Evolutionary conservation across 208 protist species (phyloP).

Genomic region (Leishmania major): DNA sequence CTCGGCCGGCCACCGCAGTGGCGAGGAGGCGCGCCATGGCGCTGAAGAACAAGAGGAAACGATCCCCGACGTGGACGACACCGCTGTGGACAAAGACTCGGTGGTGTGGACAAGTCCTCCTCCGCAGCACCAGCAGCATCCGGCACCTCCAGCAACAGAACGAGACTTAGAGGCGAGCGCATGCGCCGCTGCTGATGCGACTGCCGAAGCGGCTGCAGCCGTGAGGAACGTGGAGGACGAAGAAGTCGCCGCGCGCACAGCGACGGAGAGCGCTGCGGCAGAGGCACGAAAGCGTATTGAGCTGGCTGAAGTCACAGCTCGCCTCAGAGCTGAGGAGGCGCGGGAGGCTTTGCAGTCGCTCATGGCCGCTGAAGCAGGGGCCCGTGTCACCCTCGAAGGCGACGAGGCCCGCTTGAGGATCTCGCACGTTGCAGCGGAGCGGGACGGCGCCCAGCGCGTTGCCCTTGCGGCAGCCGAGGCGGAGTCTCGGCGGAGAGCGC

Average conservation of each 20-base stretch:
- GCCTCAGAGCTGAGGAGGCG: not conserved
- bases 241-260: slow-evolving; percentile 7
- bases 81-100: not conserved
- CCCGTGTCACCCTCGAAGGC: not conserved
- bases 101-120: not conserved
- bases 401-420: not conserved
- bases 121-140: not conserved
- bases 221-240: slow-evolving; percentile 1
- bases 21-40: not conserved
- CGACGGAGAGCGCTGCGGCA: not conserved
- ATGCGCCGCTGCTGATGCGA: not conserved
- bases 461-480: not conserved
- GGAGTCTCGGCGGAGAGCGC: not conserved
- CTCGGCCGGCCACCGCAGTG: not conserved
- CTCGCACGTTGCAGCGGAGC: not conserved
- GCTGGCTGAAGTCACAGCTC: not conserved
- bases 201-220: slow-evolving; percentile 9
- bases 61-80: too few relatives aligned
- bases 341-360: not conserved
- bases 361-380: not conserved
- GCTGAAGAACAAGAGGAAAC: not conserved
- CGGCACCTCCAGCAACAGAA: not conserved
- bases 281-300: not conserved
- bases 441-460: not conserved
- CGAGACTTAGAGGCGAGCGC: not conserved